Evolutionary conservation across 192 early-diverging fungal species (phyloP).

Genomic region (Backusella psychrophila): DNA sequence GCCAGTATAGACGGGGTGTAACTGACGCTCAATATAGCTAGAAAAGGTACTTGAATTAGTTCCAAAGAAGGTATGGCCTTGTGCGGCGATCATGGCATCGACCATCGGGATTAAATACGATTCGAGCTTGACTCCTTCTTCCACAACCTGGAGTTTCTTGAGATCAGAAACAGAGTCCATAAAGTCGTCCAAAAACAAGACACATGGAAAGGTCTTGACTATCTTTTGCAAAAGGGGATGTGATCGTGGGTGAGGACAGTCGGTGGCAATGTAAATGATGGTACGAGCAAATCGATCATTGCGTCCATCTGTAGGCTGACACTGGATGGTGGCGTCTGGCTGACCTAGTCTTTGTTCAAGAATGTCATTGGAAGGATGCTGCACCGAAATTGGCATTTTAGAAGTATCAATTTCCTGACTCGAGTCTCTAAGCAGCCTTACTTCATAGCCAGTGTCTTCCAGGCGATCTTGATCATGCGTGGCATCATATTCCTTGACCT

Average conservation of each 20-base stretch:
- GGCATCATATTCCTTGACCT: constrained; percentile 24
- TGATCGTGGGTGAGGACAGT: constrained; percentile 40
- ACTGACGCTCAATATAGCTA: constrained; percentile 39
- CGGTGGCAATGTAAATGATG: constrained; percentile 53
- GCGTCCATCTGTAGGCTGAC: background rate
- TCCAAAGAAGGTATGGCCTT: constrained; percentile 48
- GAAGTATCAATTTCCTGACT: background rate
- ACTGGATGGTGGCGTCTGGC: background rate
- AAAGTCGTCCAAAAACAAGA: constrained; percentile 49
- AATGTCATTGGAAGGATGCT: constrained; percentile 18
- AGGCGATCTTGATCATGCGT: constrained; percentile 35
- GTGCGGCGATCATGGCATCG: constrained; percentile 51
- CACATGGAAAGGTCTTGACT: constrained; percentile 47
- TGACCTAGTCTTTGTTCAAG: constrained; percentile 1
- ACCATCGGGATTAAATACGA: constrained; percentile 53
- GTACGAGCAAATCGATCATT: constrained; percentile 26
- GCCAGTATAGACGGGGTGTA: constrained; percentile 34
- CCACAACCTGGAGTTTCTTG: constrained; percentile 17
- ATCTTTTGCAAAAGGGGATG: constrained; percentile 50
- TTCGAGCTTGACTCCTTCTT: constrained; percentile 44
- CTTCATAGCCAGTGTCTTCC: constrained; percentile 36
- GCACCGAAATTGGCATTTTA: constrained; percentile 15
- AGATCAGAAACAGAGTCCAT: constrained; percentile 35
- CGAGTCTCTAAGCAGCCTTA: constrained; percentile 20
- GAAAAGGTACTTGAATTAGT: constrained; percentile 50